Percentiles rank a stretch among this genome's conserved stretches.
Evolutionary conservation across 768 basidiomycete genomes (phyloP).

Genomic region (Coprinopsis strossmayeri): DNA sequence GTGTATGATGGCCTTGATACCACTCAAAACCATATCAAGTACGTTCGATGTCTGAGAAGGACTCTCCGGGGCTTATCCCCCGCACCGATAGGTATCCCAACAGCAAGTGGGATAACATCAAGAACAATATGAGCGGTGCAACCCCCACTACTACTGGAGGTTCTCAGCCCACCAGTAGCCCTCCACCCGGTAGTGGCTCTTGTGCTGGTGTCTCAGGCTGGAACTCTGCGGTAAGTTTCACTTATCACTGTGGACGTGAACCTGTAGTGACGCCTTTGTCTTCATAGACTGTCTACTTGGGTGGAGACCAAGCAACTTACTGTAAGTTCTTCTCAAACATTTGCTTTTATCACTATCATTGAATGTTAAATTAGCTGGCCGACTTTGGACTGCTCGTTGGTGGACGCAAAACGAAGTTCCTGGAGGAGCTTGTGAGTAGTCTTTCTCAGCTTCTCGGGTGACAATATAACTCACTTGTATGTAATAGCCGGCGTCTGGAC

Average conservation of each 20-base stretch:
- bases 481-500: constrained; percentile 47
- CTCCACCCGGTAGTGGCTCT: constrained; percentile 17
- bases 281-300: constrained; percentile 35
- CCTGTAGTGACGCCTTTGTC: neutral
- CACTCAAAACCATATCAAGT: constrained; percentile 62
- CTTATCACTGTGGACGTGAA: neutral
- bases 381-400: constrained; percentile 58
- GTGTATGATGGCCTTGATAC: constrained; percentile 50
- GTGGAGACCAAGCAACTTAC: constrained; percentile 40
- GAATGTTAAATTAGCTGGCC: no score
- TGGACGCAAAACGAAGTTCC: constrained; percentile 57
- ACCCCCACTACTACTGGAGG: constrained; percentile 18
- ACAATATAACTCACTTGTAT: neutral
- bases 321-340: constrained; percentile 22
- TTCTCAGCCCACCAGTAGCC: constrained; percentile 13
- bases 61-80: neutral
- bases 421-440: constrained; percentile 37
- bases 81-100: constrained; percentile 43
- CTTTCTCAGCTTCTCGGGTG: neutral
- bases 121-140: constrained; percentile 48
- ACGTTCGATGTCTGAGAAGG: neutral
- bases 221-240: constrained; percentile 28
- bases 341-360: constrained; percentile 3
- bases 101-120: constrained; percentile 69
- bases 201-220: constrained; percentile 45